Base-by-base conservation (phyloP, 2,329 filamentous ascomycete species). In the Colletotrichum endophyticum region DNA sequence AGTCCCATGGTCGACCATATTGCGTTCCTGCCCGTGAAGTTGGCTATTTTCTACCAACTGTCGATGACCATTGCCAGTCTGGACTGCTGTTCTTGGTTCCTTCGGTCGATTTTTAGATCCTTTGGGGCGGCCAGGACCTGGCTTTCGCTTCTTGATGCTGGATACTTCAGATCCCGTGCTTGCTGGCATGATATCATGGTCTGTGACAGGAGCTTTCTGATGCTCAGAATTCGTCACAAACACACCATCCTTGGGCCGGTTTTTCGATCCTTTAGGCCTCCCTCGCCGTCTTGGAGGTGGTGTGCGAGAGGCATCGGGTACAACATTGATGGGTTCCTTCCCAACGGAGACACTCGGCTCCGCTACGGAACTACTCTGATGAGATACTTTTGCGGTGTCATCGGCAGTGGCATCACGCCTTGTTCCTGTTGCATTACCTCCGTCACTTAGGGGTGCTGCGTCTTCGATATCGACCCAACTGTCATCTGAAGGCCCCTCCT, bases 101-200 rank as follows among this genome's bases (percentile, higher is more conserved):
- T 86, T 89, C 4, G 86, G 84, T 5, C 87, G 85, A 76, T 90
- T 91, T 75, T 88, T 89, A 2, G 89, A 90, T 1, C 89, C 89
- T 75, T 90, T 90, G 0, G 89, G 89, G 36, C 89, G 85, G 8
- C 89, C 87, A 44, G 75, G 75, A 15, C 75, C 75, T 32, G 66
- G 49, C 59, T 75, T 75, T 72, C 87, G 84, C 66, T 84, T 87
- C 79, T 85, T 88, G 1, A 80, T 76, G 57, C 78, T 81, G 4
- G 83, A 73, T 11, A 73, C 78, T 25, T 78, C 80, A 22, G 25
- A 27, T 2, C 72, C 78, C 15, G 49, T 13, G 28, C 25, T 32
- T 19, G 39, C 66, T 9, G 32, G 61, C 3, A 36, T 28, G 9
- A 34, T n/a, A 28, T n/a, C 39, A 9, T 22, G 12, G n/a, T 16